Conservation (phyloP, 2,329 filamentous ascomycete genomes). For the Chrysoporthe deuterocubensis region DNA sequence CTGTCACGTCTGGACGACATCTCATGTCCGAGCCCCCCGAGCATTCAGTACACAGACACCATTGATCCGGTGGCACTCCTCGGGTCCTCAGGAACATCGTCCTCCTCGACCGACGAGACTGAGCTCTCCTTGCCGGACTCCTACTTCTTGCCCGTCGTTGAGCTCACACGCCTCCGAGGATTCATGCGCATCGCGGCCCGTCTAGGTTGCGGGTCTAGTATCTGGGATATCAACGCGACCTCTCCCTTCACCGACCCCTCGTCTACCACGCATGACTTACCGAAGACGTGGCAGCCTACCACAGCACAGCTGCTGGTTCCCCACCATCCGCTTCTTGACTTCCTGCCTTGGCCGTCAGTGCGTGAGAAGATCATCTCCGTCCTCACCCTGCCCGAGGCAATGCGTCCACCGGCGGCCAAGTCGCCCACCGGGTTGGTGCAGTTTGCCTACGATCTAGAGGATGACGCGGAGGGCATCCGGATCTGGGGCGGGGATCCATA, state of each 20-base stretch:
- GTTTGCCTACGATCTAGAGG: slow-evolving; percentile 62
- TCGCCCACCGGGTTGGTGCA: slow-evolving; percentile 46
- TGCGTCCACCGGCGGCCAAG: slow-evolving; percentile 45
- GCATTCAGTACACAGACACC: background rate
- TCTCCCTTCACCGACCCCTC: slow-evolving; percentile 49
- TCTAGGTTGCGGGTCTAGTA: slow-evolving; percentile 36
- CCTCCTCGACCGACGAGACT: background rate
- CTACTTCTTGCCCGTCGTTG: slow-evolving; percentile 51
- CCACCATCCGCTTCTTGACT: slow-evolving; percentile 61
- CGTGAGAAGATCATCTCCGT: slow-evolving; percentile 58
- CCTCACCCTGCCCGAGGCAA: slow-evolving; percentile 51
- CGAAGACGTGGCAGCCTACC: slow-evolving; percentile 51
- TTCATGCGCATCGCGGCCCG: slow-evolving; percentile 52
- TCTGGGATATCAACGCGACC: slow-evolving; percentile 51
- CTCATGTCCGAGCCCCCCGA: background rate
- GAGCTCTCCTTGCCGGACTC: slow-evolving; percentile 47
- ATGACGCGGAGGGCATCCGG: slow-evolving; percentile 41
- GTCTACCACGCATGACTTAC: slow-evolving; percentile 45
- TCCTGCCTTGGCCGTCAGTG: slow-evolving; percentile 61
- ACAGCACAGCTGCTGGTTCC: slow-evolving; percentile 43
- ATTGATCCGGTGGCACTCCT: slow-evolving; percentile 5
- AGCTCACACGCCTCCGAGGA: slow-evolving; percentile 53
- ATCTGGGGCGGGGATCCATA: slow-evolving; percentile 55
- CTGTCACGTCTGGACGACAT: background rate
- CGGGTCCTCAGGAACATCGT: background rate